These are phyloP conservation scores for Calcarisporium arbuscula DNA, from an alignment of 2,329 filamentous ascomycete genomes.

Conservation along the genomic window DNA sequence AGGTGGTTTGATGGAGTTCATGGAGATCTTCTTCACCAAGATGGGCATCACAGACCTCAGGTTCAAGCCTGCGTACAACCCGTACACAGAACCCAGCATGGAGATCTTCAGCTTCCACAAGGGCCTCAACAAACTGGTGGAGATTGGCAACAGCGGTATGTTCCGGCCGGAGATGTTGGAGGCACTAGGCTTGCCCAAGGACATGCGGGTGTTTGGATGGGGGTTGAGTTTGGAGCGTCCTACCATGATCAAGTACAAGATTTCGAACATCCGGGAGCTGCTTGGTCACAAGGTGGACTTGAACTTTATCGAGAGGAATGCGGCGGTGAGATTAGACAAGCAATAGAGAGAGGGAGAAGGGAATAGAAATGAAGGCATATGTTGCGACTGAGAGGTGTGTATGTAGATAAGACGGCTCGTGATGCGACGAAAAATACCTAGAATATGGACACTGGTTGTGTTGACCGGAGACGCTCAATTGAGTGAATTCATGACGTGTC, in stretches of 20 bases:
- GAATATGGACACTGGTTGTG: too few species aligned
- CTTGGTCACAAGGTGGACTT: constrained; percentile 94
- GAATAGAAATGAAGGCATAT: too few species aligned
- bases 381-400: too few species aligned
- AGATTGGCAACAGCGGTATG: constrained; percentile 98
- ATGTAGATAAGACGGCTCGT: too few species aligned
- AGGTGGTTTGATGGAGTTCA: constrained; percentile 86
- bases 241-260: constrained; percentile 94
- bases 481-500: too few species aligned
- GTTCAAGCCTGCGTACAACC: constrained; percentile 97
- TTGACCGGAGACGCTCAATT: too few species aligned
- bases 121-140: constrained; percentile 83
- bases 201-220: constrained; percentile 91
- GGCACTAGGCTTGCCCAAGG: constrained; percentile 85
- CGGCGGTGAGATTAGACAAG: constrained; percentile 85
- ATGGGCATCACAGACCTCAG: constrained; percentile 82
- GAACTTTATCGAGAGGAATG: constrained; percentile 84
- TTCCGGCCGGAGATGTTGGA: constrained; percentile 97
- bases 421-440: too few species aligned
- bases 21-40: constrained; percentile 92
- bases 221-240: constrained; percentile 87
- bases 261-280: constrained; percentile 85
- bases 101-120: constrained; percentile 96
- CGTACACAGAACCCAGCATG: constrained; percentile 93
- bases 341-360: too few species aligned